A percentile compares a stretch with the other conserved stretches of the same genome.
phyloP scores from a whole-genome alignment of 106 monocot species.

The Allium cepa region DNA sequence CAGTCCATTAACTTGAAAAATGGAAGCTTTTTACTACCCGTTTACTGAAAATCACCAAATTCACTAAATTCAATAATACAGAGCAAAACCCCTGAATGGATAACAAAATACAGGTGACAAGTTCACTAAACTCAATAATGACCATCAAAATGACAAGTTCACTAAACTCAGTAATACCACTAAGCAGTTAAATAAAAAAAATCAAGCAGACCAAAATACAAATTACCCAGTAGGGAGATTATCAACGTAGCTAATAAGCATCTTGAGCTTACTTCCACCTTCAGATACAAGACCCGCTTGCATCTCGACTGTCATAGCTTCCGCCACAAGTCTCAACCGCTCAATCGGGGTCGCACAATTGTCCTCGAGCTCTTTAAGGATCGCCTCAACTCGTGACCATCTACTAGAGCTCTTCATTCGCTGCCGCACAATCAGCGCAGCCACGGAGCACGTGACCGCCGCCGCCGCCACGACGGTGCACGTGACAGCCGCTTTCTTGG shows the following conservation, averaged over 20 bases:
- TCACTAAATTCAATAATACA: too few species aligned
- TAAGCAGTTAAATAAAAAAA: background rate
- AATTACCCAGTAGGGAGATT: constrained; percentile 86
- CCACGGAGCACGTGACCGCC: constrained; percentile 66
- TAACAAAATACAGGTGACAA: too few species aligned
- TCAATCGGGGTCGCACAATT: constrained; percentile 56
- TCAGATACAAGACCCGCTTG: constrained; percentile 82
- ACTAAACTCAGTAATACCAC: too few species aligned
- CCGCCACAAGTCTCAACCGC: constrained; percentile 76
- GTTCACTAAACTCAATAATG: too few species aligned
- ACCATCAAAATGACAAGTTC: too few species aligned
- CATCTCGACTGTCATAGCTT: constrained; percentile 96
- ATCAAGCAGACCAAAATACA: background rate
- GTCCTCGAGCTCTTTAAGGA: constrained; percentile 67
- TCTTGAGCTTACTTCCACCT: constrained; percentile 86
- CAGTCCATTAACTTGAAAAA: too few species aligned
- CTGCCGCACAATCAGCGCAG: constrained; percentile 38
- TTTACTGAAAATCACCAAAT: too few species aligned
- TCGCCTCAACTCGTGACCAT: constrained; percentile 38
- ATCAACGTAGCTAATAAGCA: constrained; percentile 94
- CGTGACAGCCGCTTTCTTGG: too few species aligned
- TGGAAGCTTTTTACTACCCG: too few species aligned
- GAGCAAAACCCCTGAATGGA: too few species aligned
- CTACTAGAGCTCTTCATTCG: constrained; percentile 40
- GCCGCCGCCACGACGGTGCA: constrained; percentile 37